A percentile compares a stretch with the other conserved stretches of the same genome.
Evolutionary conservation across 257 asterid genomes (phyloP).

Genomic region (Solanum etuberosum): DNA sequence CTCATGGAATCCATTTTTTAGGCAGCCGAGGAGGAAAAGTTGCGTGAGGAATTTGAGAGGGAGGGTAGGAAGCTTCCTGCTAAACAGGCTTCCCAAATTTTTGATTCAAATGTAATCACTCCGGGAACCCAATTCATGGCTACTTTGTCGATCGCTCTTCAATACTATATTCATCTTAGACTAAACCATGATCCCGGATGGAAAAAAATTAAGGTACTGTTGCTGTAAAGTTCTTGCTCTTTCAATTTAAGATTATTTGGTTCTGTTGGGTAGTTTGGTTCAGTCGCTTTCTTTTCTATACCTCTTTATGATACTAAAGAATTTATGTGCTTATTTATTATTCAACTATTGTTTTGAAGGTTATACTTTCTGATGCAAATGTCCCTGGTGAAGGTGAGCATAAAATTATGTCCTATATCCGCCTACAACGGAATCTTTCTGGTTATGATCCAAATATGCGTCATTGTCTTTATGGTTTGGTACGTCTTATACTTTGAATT

Average conservation of each 20-base stretch:
- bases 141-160: conserved; percentile 22
- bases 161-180: conserved; percentile 18
- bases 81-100: conserved; percentile 28
- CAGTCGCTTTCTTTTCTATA: not conserved
- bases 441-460: conserved; percentile 49
- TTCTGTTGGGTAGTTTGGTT: not conserved
- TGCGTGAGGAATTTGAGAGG: conserved; percentile 25
- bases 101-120: conserved; percentile 49
- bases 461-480: conserved; percentile 64
- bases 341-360: conserved; percentile 20
- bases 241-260: not conserved
- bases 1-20: conserved; percentile 4
- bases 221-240: not conserved
- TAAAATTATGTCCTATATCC: conserved; percentile 50
- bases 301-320: not conserved
- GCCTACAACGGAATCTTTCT: conserved; percentile 32
- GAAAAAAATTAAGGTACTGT: conserved; percentile 40
- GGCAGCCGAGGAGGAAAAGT: conserved; percentile 32
- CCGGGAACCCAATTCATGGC: conserved; percentile 61
- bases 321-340: not conserved
- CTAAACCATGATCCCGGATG: conserved; percentile 30
- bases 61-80: conserved; percentile 38
- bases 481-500: not conserved
- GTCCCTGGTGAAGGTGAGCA: conserved; percentile 83
- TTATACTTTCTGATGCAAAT: conserved; percentile 54